Conservation (phyloP, 352 stramenopile genomes). For the Chrysophaeum taylorii region DNA sequence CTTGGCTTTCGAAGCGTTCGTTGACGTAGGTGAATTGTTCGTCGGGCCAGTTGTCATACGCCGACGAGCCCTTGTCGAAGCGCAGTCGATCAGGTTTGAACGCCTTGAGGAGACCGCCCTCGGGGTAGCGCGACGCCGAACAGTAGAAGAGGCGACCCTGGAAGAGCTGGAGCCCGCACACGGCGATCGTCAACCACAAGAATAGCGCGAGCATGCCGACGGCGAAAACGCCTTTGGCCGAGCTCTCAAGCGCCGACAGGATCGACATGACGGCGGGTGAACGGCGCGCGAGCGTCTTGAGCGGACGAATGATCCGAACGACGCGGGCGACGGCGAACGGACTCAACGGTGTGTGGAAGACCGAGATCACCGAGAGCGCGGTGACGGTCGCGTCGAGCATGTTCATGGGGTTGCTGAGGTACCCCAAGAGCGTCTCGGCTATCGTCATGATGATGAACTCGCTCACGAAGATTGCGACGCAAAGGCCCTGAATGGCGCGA, state of each 20-base stretch:
- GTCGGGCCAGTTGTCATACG: not conserved
- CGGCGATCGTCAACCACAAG: not conserved
- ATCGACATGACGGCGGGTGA: slow-evolving; percentile 5
- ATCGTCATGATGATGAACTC: not conserved
- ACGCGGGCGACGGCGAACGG: not conserved
- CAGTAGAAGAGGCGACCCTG: not conserved
- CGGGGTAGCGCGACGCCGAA: not conserved
- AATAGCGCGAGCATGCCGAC: not conserved
- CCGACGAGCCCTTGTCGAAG: not conserved
- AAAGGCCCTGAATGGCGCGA: not conserved
- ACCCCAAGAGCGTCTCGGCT: not conserved
- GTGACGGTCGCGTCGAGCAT: not conserved
- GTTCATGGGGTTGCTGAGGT: not conserved
- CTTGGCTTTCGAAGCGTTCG: not conserved
- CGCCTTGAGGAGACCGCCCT: slow-evolving; percentile 2
- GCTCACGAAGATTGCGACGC: not conserved
- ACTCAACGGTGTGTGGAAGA: not conserved
- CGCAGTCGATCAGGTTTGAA: not conserved
- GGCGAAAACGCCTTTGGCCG: not conserved
- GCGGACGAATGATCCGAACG: slow-evolving; percentile 2
- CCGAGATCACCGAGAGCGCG: not conserved
- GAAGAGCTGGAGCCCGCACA: slow-evolving; percentile 6
- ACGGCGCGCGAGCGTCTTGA: slow-evolving; percentile 5
- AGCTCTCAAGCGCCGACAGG: slow-evolving; percentile 6
- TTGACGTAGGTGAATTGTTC: not conserved